Percentiles rank a stretch among this genome's conserved stretches.
Evolutionary conservation across 2,329 filamentous ascomycete genomes (phyloP).

Genomic region (Venturia oleaginea): DNA sequence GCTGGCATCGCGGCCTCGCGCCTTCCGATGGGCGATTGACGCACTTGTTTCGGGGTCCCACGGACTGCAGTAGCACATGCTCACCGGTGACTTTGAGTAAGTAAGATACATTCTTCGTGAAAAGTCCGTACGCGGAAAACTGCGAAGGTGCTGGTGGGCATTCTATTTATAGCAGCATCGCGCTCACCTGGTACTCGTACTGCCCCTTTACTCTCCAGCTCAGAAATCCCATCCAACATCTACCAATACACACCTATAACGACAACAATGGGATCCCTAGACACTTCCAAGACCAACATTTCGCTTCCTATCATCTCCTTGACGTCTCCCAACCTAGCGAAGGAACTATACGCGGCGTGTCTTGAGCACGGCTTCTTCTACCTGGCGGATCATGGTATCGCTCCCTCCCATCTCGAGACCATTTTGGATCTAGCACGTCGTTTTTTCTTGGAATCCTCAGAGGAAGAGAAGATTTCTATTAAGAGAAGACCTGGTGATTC

Average conservation of each 20-base stretch:
- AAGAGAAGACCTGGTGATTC: conserved; percentile 29
- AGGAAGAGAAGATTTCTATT: conserved; percentile 26
- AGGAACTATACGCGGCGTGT: conserved; percentile 29
- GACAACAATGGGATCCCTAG: not conserved
- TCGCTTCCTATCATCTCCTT: conserved; percentile 58
- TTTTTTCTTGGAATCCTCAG: conserved; percentile 25
- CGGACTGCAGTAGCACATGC: no score
- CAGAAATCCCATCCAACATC: not conserved
- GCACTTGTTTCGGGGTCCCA: no score
- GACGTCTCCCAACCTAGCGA: conserved; percentile 15
- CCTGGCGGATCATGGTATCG: conserved; percentile 33
- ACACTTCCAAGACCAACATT: not conserved
- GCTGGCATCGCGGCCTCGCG: no score
- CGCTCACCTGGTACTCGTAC: no score
- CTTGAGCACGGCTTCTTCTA: conserved; percentile 35
- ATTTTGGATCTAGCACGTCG: conserved; percentile 25
- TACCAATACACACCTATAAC: not conserved
- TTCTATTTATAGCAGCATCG: no score
- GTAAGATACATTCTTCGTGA: no score
- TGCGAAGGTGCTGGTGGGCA: no score
- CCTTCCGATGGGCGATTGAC: no score
- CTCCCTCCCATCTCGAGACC: conserved; percentile 19
- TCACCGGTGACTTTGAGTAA: no score
- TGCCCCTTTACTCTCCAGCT: no score
- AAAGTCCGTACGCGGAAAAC: no score